These are phyloP conservation scores for Aspergillus oerlinghausenensis DNA, from an alignment of 2,329 filamentous ascomycete genomes.

Conservation along the genomic window DNA sequence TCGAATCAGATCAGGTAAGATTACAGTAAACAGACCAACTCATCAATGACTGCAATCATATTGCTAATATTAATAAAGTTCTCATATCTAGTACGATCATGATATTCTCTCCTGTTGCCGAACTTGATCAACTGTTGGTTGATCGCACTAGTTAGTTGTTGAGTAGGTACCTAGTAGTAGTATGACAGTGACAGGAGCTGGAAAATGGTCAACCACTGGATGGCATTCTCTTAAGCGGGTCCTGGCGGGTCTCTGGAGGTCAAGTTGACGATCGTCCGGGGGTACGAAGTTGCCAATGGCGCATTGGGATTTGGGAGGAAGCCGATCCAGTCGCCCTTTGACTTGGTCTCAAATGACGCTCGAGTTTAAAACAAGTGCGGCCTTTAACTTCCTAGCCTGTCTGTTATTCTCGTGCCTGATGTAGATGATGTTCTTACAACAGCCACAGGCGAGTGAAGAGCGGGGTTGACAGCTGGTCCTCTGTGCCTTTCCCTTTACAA, in stretches of 20 bases:
- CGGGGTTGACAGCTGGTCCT: not conserved
- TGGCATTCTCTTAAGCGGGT: not conserved
- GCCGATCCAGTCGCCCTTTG: not conserved
- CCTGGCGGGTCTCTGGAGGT: conserved; percentile 9
- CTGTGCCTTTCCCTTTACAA: not conserved
- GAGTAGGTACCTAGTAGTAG: not conserved
- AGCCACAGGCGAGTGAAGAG: not conserved
- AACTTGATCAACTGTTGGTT: not conserved
- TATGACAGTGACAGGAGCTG: not conserved
- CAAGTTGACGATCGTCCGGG: conserved; percentile 11
- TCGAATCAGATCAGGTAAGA: not conserved
- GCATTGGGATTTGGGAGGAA: not conserved
- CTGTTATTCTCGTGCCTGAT: too few relatives aligned
- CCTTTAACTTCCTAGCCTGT: too few relatives aligned
- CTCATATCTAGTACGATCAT: not conserved
- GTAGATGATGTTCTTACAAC: too few relatives aligned
- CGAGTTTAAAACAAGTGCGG: too few relatives aligned
- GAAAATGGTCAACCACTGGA: not conserved
- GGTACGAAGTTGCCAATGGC: conserved; percentile 5
- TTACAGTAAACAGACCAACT: not conserved
- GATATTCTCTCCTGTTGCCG: not conserved
- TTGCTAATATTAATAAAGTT: not conserved
- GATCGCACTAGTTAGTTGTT: not conserved
- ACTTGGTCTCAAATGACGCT: not conserved
- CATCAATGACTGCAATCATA: not conserved